Evolutionary conservation across 2,329 filamentous ascomycete species (phyloP), one percentile per base, ranked within the genome.

Genomic region (Amauroascus verrucosus): DNA sequence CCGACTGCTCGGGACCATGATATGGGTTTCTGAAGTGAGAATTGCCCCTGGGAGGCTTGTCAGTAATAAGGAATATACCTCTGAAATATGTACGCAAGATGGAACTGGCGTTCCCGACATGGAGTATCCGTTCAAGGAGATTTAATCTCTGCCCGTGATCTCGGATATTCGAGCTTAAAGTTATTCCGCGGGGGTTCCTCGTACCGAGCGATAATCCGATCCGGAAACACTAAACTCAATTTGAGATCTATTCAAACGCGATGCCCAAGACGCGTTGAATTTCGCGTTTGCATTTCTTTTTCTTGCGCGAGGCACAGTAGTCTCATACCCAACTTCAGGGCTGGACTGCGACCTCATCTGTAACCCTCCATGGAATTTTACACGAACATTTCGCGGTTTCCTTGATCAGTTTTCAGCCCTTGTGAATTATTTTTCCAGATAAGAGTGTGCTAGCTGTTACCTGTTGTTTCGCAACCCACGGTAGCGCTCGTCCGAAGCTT

Each of bases 1-100:
- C 63, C 71, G 76, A 24, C 56, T 47, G 30, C 57, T 55, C 56
- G 69, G 67, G 54, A 69, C 68, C 71, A 73, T 73, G 57, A 59
- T 22, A 26, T 11, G 35, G 4, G 49, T n/a, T n/a, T 18, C 8
- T 3, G n/a, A 44, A 41, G 22, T 22, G 26, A 6, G 32, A 16
- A 7, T 33, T 22, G 28, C 16, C 2, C 28, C 11, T 43, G 13
- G 1, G 22, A 16, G 33, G 3, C 2, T 13, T 18, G 35, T 13
- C 35, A 16, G 33, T 20, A n/a, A 43, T 18, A 44, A 45, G 26
- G 16, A 32, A 20, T 24, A 20, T 30, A 11, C 33, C n/a, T 11
- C 18, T 2, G 6, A 16, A 49, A 22, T 7, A 59, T 63, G 60
- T 62, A 56, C 59, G 63, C 24, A 22, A 22, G 18, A 59, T 58